These are phyloP conservation scores for Globisporangium iwayamae DNA, from an alignment of 352 stramenopile species.

Conservation along the genomic window DNA sequence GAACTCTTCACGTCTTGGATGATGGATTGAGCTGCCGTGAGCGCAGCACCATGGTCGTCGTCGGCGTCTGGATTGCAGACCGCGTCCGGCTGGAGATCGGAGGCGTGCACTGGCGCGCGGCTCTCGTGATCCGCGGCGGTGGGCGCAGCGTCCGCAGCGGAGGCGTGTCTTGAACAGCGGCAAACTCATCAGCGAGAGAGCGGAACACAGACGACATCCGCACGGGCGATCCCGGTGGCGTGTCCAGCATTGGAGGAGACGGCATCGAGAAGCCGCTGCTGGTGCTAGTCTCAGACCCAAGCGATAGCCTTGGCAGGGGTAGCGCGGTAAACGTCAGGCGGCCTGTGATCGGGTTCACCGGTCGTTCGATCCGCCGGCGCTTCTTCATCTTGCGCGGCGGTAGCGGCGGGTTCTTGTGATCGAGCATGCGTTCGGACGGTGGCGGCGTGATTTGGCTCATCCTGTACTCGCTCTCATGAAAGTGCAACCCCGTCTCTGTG, in stretches of 20 bases:
- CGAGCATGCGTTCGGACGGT: conserved; percentile 61
- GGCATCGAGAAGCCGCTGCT: conserved; percentile 17
- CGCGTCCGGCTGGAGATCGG: conserved; percentile 29
- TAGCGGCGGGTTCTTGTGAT: conserved; percentile 60
- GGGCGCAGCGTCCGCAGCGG: conserved; percentile 36
- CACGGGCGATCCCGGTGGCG: conserved; percentile 26
- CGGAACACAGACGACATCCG: conserved; percentile 41
- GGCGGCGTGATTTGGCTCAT: conserved; percentile 58
- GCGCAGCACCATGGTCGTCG: conserved; percentile 47
- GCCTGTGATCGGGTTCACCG: conserved; percentile 14
- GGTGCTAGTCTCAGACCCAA: conserved; percentile 12
- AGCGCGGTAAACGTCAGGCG: conserved; percentile 13
- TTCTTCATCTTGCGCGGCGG: conserved; percentile 40
- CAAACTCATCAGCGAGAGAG: conserved; percentile 64
- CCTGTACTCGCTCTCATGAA: conserved; percentile 25
- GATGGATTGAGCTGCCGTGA: conserved; percentile 54
- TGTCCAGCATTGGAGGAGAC: conserved; percentile 27
- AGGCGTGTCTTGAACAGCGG: conserved; percentile 53
- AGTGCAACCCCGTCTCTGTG: conserved; percentile 21
- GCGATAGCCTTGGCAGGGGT: conserved; percentile 18
- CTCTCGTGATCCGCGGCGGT: conserved; percentile 45
- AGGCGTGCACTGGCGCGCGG: conserved; percentile 32
- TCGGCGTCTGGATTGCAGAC: conserved; percentile 43
- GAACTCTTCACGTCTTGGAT: conserved; percentile 23
- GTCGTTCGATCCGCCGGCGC: conserved; percentile 20